Conservation (phyloP, 73 alveolate genomes). For the Paramecium sexaurelia region DNA sequence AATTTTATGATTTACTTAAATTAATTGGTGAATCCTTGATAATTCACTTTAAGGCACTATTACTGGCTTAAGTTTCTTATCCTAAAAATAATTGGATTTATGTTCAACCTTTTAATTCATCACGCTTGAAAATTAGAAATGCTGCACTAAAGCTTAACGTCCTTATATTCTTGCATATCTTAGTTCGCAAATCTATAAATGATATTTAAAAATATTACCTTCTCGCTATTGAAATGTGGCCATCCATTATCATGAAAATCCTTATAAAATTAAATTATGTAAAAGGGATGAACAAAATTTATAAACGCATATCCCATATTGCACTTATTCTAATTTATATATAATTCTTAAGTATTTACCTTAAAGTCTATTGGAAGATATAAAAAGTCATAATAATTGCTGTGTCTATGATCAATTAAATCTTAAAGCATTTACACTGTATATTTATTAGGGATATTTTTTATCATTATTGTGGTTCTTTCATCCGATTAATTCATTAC, state of each 20-base stretch:
- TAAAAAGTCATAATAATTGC: slow-evolving; percentile 79
- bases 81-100: not conserved
- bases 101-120: slow-evolving; percentile 65
- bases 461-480: slow-evolving; percentile 97
- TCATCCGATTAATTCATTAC: slow-evolving; percentile 60
- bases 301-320: slow-evolving; percentile 98
- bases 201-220: not conserved
- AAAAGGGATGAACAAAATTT: slow-evolving; percentile 89
- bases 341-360: slow-evolving; percentile 12
- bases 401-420: slow-evolving; percentile 85
- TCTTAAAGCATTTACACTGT: slow-evolving; percentile 83
- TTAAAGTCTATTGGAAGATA: slow-evolving; percentile 85
- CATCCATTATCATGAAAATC: slow-evolving; percentile 91
- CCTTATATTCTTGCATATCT: slow-evolving; percentile 94
- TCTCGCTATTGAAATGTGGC: slow-evolving; percentile 85
- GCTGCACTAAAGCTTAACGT: slow-evolving; percentile 50
- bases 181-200: slow-evolving; percentile 73
- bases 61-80: slow-evolving; percentile 68
- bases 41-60: slow-evolving; percentile 64
- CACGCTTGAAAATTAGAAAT: slow-evolving; percentile 67
- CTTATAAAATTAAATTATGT: slow-evolving; percentile 82
- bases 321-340: slow-evolving; percentile 78
- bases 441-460: slow-evolving; percentile 97
- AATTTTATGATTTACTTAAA: not conserved
- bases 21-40: slow-evolving; percentile 22